phyloP scores from a whole-genome alignment of 2,329 filamentous ascomycete species.

The Niveomyces coronatus region DNA sequence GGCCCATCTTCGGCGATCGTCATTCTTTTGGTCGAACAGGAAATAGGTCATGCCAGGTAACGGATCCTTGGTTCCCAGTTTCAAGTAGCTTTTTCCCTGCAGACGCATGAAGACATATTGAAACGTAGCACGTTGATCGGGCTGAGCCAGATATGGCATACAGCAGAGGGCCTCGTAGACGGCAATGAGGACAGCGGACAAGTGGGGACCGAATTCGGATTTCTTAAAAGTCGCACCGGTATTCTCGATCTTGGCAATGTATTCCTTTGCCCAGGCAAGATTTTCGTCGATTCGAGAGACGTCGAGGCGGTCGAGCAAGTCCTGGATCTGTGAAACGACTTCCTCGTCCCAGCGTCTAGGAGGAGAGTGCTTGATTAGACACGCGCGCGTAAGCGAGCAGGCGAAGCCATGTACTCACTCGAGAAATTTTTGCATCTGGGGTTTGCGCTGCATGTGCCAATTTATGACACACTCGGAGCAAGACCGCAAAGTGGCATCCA shows the following conservation, averaged over 20 bases:
- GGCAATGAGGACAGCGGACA: slow-evolving; percentile 58
- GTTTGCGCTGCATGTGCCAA: slow-evolving; percentile 60
- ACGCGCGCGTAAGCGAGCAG: slow-evolving; percentile 9
- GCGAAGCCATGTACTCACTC: slow-evolving; percentile 35
- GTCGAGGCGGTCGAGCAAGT: slow-evolving; percentile 49
- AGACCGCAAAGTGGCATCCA: slow-evolving; percentile 47
- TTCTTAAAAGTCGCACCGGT: slow-evolving; percentile 37
- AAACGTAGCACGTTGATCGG: slow-evolving; percentile 49
- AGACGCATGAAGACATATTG: slow-evolving; percentile 75
- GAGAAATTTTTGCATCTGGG: slow-evolving; percentile 50
- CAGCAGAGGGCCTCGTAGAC: slow-evolving; percentile 86
- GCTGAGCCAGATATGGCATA: slow-evolving; percentile 58
- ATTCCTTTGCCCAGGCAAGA: slow-evolving; percentile 43
- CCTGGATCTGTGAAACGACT: slow-evolving; percentile 39
- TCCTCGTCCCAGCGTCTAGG: slow-evolving; percentile 36
- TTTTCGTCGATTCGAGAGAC: slow-evolving; percentile 51
- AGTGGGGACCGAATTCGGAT: slow-evolving; percentile 33
- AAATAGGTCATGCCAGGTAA: slow-evolving; percentile 79
- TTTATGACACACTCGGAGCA: slow-evolving; percentile 64
- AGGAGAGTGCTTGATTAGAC: slow-evolving; percentile 11
- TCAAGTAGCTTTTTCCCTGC: slow-evolving; percentile 61
- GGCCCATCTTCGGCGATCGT: slow-evolving; percentile 39
- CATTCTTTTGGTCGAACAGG: slow-evolving; percentile 54
- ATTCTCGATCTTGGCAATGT: slow-evolving; percentile 42
- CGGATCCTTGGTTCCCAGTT: slow-evolving; percentile 59